phyloP scores from a whole-genome alignment of 2,329 filamentous ascomycete species.

The Neospermospora avenae region DNA sequence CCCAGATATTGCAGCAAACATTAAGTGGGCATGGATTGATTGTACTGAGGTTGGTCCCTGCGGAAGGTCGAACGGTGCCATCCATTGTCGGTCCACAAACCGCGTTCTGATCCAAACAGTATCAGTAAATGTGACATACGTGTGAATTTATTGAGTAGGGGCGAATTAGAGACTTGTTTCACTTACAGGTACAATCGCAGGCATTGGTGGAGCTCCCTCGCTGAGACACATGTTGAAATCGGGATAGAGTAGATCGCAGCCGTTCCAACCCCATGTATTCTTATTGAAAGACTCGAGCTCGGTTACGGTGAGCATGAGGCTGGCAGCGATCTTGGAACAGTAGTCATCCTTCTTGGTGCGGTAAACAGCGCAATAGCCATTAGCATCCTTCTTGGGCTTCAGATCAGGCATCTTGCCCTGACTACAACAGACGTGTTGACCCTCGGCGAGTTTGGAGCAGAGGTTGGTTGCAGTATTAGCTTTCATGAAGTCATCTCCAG shows the following conservation, averaged over 20 bases:
- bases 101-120: conserved; percentile 26
- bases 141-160: background rate
- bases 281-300: conserved; percentile 28
- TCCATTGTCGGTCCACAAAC: conserved; percentile 45
- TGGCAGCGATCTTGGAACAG: conserved; percentile 3
- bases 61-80: conserved; percentile 33
- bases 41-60: conserved; percentile 32
- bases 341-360: conserved; percentile 31
- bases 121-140: background rate
- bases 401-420: conserved; percentile 34
- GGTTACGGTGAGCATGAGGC: background rate
- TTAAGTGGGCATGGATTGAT: conserved; percentile 46
- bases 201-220: conserved; percentile 41
- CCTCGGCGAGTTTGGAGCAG: conserved; percentile 29
- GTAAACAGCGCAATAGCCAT: conserved; percentile 40
- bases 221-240: conserved; percentile 41
- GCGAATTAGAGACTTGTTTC: background rate
- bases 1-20: conserved; percentile 42
- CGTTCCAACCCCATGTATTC: conserved; percentile 42
- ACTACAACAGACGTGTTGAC: conserved; percentile 37
- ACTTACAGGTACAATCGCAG: conserved; percentile 33
- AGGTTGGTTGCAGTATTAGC: conserved; percentile 30
- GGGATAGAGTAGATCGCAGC: conserved; percentile 36
- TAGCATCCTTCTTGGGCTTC: conserved; percentile 32
- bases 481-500: conserved; percentile 37